These are phyloP conservation scores for Fusarium tricinctum DNA, from an alignment of 2,329 filamentous ascomycete genomes.

Conservation along the genomic window DNA sequence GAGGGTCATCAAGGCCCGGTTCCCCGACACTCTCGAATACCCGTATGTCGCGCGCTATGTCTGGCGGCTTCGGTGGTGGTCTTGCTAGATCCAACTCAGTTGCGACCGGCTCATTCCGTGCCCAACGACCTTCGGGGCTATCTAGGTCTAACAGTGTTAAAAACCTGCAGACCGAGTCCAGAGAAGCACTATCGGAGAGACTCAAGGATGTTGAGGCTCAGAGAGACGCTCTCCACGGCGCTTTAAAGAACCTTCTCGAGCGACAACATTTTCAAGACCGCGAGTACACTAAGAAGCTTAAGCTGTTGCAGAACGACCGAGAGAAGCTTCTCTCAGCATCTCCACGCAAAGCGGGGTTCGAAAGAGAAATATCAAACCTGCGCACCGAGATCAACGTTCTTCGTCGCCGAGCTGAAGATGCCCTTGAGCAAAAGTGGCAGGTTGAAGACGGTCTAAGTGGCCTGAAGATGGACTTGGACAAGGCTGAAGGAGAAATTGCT, in stretches of 20 bases:
- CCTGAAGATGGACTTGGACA: constrained; percentile 96
- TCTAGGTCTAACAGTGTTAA: constrained; percentile 73
- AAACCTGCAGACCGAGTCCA: constrained; percentile 66
- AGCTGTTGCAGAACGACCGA: constrained; percentile 81
- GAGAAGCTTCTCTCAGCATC: constrained; percentile 78
- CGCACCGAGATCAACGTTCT: constrained; percentile 88
- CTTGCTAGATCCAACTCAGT: constrained; percentile 77
- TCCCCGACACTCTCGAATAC: constrained; percentile 44
- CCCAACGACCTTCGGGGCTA: constrained; percentile 59
- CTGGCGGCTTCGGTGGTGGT: constrained; percentile 67
- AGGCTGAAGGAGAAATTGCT: constrained; percentile 91
- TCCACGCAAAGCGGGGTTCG: constrained; percentile 82
- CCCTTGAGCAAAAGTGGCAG: constrained; percentile 95
- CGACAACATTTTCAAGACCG: constrained; percentile 88
- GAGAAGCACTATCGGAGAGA: constrained; percentile 80
- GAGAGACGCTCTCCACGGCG: constrained; percentile 89
- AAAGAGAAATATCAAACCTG: constrained; percentile 83
- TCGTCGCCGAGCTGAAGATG: constrained; percentile 90
- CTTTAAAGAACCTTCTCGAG: constrained; percentile 86
- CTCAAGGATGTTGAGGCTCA: constrained; percentile 95
- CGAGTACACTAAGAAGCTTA: constrained; percentile 86
- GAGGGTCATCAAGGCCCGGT: constrained; percentile 55
- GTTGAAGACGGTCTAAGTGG: constrained; percentile 91
- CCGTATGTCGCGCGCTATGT: constrained; percentile 52
- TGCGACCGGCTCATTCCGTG: constrained; percentile 65